Percentiles rank a stretch among this genome's conserved stretches.
Conservation (phyloP, 345 rosid genomes). For the Leavenworthia alabamica region DNA sequence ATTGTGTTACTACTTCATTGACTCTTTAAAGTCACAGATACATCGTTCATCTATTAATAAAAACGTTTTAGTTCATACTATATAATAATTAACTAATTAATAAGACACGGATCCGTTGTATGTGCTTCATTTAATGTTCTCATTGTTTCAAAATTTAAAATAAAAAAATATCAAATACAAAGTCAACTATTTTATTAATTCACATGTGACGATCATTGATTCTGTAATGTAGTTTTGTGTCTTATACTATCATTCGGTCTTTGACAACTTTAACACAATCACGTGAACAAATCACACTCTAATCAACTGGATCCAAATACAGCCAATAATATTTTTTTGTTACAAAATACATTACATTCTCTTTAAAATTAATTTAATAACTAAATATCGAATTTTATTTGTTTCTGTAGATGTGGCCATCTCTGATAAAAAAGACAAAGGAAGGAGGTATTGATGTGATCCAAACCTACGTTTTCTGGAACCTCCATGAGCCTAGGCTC, state of each 20-base stretch:
- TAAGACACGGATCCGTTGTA: conserved; percentile 26
- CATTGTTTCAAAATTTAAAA: neutral
- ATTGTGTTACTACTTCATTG: conserved; percentile 15
- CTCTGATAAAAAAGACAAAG: conserved; percentile 69
- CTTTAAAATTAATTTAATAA: neutral
- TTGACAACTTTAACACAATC: conserved; percentile 15
- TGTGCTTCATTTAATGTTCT: conserved; percentile 12
- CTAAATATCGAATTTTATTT: neutral
- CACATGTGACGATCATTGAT: conserved; percentile 18
- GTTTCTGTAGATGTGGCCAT: conserved; percentile 76
- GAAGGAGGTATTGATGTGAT: conserved; percentile 90
- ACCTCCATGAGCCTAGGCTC: conserved; percentile 74
- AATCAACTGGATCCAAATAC: conserved; percentile 25
- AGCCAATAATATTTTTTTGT: neutral
- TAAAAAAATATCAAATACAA: conserved; percentile 1
- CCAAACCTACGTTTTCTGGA: conserved; percentile 94
- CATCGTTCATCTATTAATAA: neutral
- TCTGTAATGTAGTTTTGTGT: neutral
- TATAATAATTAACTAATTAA: neutral
- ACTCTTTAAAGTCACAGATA: neutral
- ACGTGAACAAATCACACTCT: conserved; percentile 25
- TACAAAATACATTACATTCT: neutral
- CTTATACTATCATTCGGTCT: conserved; percentile 19
- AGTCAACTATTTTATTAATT: neutral
- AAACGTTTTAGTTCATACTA: neutral